These are phyloP conservation scores for Phytophthora fragariaefolia DNA, from an alignment of 352 stramenopile species.

Conservation along the genomic window DNA sequence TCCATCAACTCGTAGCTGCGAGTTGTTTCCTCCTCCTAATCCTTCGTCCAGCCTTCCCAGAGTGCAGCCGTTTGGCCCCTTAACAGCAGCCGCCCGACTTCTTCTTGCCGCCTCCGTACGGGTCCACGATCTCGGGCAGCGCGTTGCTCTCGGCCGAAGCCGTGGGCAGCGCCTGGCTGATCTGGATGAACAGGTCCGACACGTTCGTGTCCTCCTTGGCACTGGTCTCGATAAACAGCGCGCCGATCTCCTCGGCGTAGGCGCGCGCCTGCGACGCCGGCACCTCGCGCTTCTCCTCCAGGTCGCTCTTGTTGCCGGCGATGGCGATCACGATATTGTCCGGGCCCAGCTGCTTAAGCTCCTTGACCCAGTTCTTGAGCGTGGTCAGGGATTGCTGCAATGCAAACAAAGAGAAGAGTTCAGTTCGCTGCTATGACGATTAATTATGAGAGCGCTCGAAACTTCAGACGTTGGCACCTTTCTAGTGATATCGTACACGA, in stretches of 20 bases:
- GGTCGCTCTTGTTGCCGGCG: slow-evolving; percentile 94
- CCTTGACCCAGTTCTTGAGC: slow-evolving; percentile 96
- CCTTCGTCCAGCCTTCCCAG: slow-evolving; percentile 8
- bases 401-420: too few species aligned
- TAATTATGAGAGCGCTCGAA: too few species aligned
- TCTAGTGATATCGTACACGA: slow-evolving; percentile 99
- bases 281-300: slow-evolving; percentile 92
- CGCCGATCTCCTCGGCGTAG: slow-evolving; percentile 94
- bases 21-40: slow-evolving; percentile 14
- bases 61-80: background rate
- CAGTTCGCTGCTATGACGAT: too few species aligned
- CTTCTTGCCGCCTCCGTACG: slow-evolving; percentile 85
- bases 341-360: slow-evolving; percentile 92
- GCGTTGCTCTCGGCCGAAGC: slow-evolving; percentile 81
- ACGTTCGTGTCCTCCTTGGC: slow-evolving; percentile 96
- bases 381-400: slow-evolving; percentile 90
- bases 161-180: slow-evolving; percentile 83
- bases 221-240: slow-evolving; percentile 94
- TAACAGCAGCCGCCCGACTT: slow-evolving; percentile 86
- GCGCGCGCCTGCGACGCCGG: slow-evolving; percentile 81
- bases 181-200: slow-evolving; percentile 93
- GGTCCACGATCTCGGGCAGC: slow-evolving; percentile 86
- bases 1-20: slow-evolving; percentile 14
- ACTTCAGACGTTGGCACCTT: too few species aligned
- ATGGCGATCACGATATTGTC: slow-evolving; percentile 97